A percentile compares a stretch with the other conserved stretches of the same genome.
Evolutionary conservation across 805 yeast species (phyloP).

Genomic region (Starmerella vitae): DNA sequence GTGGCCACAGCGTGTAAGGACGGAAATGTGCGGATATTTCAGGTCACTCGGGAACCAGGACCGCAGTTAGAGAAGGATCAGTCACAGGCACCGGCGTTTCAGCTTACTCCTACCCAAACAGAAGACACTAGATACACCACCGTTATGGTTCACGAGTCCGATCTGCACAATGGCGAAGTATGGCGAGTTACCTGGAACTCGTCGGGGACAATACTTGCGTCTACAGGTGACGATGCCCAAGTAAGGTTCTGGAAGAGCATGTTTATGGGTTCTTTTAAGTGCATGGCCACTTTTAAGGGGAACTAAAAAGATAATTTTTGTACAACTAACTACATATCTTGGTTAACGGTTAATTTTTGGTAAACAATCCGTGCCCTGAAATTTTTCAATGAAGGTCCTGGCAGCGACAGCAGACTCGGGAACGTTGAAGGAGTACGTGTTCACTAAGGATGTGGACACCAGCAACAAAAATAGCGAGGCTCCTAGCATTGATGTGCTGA

Average conservation of each 20-base stretch:
- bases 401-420: slow-evolving; percentile 43
- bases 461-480: slow-evolving; percentile 52
- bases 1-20: slow-evolving; percentile 95
- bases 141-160: slow-evolving; percentile 51
- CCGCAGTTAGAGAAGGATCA: neutral
- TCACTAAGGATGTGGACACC: slow-evolving; percentile 63
- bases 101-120: neutral
- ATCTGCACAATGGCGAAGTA: slow-evolving; percentile 74
- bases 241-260: slow-evolving; percentile 85
- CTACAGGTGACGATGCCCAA: slow-evolving; percentile 92
- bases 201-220: slow-evolving; percentile 82
- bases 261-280: slow-evolving; percentile 73
- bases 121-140: slow-evolving; percentile 27
- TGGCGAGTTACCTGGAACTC: slow-evolving; percentile 95
- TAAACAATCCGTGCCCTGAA: neutral
- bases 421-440: slow-evolving; percentile 42
- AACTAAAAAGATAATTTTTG: no score
- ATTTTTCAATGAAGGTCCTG: slow-evolving; percentile 34
- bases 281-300: slow-evolving; percentile 76
- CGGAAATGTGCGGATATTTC: slow-evolving; percentile 78
- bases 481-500: slow-evolving; percentile 41
- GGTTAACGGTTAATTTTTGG: neutral
- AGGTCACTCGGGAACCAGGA: slow-evolving; percentile 32
- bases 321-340: neutral
- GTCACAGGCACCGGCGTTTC: neutral